These are phyloP conservation scores for Liquidambar formosana DNA, from an alignment of 164 flowering plant genomes.

Conservation along the genomic window DNA sequence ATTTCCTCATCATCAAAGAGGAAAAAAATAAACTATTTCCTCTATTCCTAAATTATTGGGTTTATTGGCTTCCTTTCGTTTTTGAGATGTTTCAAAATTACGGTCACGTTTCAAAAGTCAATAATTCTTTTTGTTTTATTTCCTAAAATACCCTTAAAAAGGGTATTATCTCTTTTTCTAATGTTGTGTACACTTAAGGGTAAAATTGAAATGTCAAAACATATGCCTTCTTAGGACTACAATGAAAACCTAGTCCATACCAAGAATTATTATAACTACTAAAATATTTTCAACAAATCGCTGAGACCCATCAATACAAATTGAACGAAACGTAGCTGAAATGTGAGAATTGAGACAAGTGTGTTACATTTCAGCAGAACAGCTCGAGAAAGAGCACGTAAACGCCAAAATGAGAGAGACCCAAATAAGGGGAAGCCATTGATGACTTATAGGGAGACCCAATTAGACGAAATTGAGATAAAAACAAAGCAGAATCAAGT, in stretches of 20 bases:
- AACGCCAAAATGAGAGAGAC: slow-evolving; percentile 24
- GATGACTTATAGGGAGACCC: not conserved
- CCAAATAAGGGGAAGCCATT: slow-evolving; percentile 37
- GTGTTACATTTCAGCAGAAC: slow-evolving; percentile 24
- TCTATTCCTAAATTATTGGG: too few species aligned
- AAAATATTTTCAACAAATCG: not conserved
- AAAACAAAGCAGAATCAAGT: not conserved
- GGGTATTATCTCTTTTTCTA: too few species aligned
- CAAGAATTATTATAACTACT: not conserved
- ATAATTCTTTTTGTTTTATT: too few species aligned
- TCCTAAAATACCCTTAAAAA: too few species aligned
- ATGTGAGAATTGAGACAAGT: slow-evolving; percentile 5
- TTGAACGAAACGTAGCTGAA: not conserved
- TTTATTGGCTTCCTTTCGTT: too few species aligned
- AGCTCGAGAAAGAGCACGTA: slow-evolving; percentile 16
- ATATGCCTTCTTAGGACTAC: too few species aligned
- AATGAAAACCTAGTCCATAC: not conserved
- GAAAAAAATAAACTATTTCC: too few species aligned
- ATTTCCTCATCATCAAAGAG: too few species aligned
- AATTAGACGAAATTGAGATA: not conserved
- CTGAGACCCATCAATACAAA: not conserved
- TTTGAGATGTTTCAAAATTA: too few species aligned
- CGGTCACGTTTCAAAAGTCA: too few species aligned
- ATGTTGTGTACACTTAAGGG: too few species aligned
- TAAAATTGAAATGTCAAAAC: too few species aligned